These are phyloP conservation scores for Cystofilobasidium ferigula DNA, from an alignment of 768 basidiomycete species.

Conservation along the genomic window DNA sequence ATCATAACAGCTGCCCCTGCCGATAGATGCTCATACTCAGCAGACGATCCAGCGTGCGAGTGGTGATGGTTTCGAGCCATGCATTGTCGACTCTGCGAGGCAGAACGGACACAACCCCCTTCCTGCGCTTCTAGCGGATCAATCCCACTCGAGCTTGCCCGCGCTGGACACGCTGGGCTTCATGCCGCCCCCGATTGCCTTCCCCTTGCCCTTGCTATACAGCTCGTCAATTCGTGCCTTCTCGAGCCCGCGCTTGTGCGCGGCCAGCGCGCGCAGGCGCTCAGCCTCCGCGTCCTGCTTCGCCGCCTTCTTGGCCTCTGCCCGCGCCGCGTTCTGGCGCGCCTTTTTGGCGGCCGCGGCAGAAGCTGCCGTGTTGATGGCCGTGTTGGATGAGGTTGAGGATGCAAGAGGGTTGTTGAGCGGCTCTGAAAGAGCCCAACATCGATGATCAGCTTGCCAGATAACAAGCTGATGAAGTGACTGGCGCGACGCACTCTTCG, in stretches of 20 bases:
- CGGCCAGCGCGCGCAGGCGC: conserved; percentile 11
- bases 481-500: neutral
- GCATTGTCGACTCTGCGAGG: no score
- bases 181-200: conserved; percentile 10
- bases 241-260: conserved; percentile 12
- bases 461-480: neutral
- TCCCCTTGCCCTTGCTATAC: conserved; percentile 9
- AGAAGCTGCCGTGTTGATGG: neutral
- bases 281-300: conserved; percentile 19
- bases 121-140: neutral
- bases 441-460: neutral
- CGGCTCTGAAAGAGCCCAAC: neutral
- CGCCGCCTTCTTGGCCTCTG: conserved; percentile 11
- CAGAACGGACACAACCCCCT: neutral
- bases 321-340: conserved; percentile 11
- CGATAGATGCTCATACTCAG: no score
- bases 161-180: neutral
- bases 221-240: conserved; percentile 18
- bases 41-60: no score
- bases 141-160: conserved; percentile 13
- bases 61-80: no score
- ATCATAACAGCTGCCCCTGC: neutral
- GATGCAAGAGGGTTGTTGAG: neutral
- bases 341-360: conserved; percentile 15
- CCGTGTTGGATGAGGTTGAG: neutral